Evolutionary conservation across 805 yeast genomes (phyloP), one percentile per base, ranked within the genome.

Genomic region (Saturnispora dispora): DNA sequence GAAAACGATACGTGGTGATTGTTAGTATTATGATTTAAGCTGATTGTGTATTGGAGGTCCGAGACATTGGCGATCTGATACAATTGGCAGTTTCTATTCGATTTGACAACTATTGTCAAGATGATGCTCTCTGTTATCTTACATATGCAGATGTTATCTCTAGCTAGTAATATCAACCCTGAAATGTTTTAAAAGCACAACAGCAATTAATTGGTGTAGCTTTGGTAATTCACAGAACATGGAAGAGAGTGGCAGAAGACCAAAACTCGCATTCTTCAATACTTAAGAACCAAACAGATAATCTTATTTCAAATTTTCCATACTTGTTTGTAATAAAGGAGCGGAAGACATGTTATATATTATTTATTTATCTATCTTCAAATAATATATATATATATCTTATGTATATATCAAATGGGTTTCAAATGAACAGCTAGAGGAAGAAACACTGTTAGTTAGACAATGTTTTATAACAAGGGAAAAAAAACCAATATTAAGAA

Each of bases 311-410:
- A 22, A 30, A 8, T 23, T 25, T n/a, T 8, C 67, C 78, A 41
- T 67, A 69, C 87, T 84, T 44, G 84, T 76, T 64, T 86, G 90
- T 61, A 85, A 71, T 51, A 85, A 69, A 28, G 91, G 89, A 41
- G 83, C 82, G 23, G 87, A 74, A 3, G 88, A 82, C 88, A 82
- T 82, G 4, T 30, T 30, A 30, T 11, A 25, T 25, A 25, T 25
- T 25, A 13, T 30, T 30, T 11, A 18, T 40, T 27, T 40, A 25
- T 25, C 28, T 25, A 5, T 25, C 8, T 7, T 25, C 28, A 25
- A 25, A 7, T 25, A 9, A 25, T 5, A 25, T 25, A 7, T 25
- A 25, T 25, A 25, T 25, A 25, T 25, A 25, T 25, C 10, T 22
- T 22, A 40, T 40, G 5, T 23, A 18, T 22, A 40, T 25, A 10